phyloP scores from a whole-genome alignment of 169 alveolate genomes.

The Besnoitia besnoiti region DNA sequence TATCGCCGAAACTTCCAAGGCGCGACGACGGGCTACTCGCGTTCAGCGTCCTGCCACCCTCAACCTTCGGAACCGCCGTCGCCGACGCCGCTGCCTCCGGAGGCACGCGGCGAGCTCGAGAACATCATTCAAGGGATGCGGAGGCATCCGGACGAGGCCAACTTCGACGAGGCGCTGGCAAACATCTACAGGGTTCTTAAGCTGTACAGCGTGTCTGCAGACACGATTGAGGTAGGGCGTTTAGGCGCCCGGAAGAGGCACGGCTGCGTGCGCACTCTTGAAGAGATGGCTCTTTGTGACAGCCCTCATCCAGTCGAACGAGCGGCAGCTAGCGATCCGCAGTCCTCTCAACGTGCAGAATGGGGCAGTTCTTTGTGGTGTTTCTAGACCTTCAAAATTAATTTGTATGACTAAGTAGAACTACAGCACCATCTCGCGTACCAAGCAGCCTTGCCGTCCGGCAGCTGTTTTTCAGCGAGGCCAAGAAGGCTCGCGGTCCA shows the following conservation, averaged over 20 bases:
- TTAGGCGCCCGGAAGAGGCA: background rate
- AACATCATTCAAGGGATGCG: constrained; percentile 67
- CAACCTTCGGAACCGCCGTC: constrained; percentile 60
- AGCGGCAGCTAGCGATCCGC: too few relatives aligned
- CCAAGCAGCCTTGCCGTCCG: too few relatives aligned
- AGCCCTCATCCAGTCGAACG: too few relatives aligned
- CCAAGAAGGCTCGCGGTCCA: too few relatives aligned
- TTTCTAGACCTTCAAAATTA: too few relatives aligned
- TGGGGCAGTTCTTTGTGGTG: too few relatives aligned
- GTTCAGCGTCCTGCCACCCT: background rate
- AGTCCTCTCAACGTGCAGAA: too few relatives aligned
- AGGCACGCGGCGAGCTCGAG: constrained; percentile 80
- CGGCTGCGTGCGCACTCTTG: background rate
- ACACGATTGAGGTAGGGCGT: background rate
- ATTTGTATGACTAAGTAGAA: too few relatives aligned
- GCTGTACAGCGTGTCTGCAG: background rate
- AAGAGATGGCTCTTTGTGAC: too few relatives aligned
- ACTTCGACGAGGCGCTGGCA: constrained; percentile 82
- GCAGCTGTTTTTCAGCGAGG: too few relatives aligned
- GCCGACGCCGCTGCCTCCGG: constrained; percentile 73
- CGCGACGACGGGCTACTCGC: too few relatives aligned
- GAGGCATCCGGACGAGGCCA: constrained; percentile 76
- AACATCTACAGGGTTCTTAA: constrained; percentile 35
- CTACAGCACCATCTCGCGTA: too few relatives aligned
- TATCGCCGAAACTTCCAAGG: background rate